Base-by-base conservation (phyloP, 495 filamentous ascomycete genomes). In the Neurospora tetrasperma region DNA sequence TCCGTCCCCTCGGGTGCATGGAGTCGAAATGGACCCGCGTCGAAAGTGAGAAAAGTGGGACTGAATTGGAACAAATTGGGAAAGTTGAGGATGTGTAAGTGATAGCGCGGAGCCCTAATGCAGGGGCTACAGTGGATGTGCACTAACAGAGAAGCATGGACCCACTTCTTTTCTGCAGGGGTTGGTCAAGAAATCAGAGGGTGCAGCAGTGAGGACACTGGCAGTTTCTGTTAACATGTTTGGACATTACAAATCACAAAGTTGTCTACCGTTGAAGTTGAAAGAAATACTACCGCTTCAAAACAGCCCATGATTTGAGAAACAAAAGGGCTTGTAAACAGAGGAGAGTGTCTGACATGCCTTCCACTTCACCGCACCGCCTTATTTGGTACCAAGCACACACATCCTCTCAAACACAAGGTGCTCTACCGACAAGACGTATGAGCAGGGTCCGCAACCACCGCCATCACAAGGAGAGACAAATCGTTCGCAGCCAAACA, bases 281-380 rank as follows among this genome's bases (percentile, higher is more conserved):
- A 18, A 44, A 44, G 42, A 2, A n/a, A 7, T 0, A n/a, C 8
- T 8, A n/a, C 2, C 16, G 2, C 1, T 18, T 3, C 3, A 7
- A 8, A 0, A 0, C 18, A 6, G 0, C 0, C 2, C 0, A 38
- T 6, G 5, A 6, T n/a, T 44, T n/a, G 6, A 44, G 7, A 0
- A n/a, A 44, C 5, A 7, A 8, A 44, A 5, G 4, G 3, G 0
- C 11, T 48, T 11, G 9, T 9, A 20, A 20, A 5, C 11, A 20
- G 9, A 48, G 44, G 20, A 23, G 44, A 48, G 44, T 48, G 44
- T 48, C 44, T 48, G 44, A 23, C 44, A 46, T 48, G n/a, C 3
- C n/a, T 2, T 20, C 35, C 27, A 31, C 35, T 38, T 38, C 10
- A 23, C 8, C 9, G 44, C 9, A 20, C 4, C 9, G n/a, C n/a